Evolutionary conservation across 805 yeast species (phyloP), one percentile per base, ranked within the genome.

Genomic region (Barnettozyma botsteinii): DNA sequence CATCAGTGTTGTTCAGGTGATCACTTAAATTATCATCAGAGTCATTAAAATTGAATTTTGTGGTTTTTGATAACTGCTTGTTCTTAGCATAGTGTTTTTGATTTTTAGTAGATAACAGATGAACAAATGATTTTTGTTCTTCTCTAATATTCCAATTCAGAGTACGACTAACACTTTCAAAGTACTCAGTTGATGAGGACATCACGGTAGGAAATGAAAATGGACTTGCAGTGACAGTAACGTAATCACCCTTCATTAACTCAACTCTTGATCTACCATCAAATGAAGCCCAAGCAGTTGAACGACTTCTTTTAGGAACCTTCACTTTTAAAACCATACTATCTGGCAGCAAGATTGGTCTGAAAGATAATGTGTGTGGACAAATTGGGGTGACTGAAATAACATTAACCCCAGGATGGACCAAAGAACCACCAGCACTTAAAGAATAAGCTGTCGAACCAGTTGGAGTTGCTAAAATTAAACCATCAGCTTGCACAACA

Each of bases 401-500:
- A 9, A 96, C 96, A 45, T 88, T 82, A 13, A 91, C 95, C 24
- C 86, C 88, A 0, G 98, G 97, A 53, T 89, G 96, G 5, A 91
- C 95, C 36, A 91, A 70, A 0, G 96, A 82, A 1, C 98, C 98
- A 12, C 97, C 97, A 0, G 98, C 97, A 32, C 95, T 82, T 36
- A 91, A 67, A 1, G 96, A 88, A 60, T 91, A 91, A 0, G 98
- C 98, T 0, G 98, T 91, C 2, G 96, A 87, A 0, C 97, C 97
- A 0, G 97, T 88, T 4, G 97, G 97, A 0, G 97, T 88, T 1
- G 96, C 94, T 25, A 89, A 72, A 41, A 91, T 89, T 14, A 89
- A 66, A 0, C 97, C 97, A 62, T 89, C 97, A 1, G 96, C 96
- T 60, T 87, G 96, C 1, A 94, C 93, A 19, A 85, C 82, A 0